A percentile compares a stretch with the other conserved stretches of the same genome.
These are phyloP conservation scores for Magnaporthiopsis rhizophila DNA, from an alignment of 2,329 filamentous ascomycete species.

Conservation along the genomic window DNA sequence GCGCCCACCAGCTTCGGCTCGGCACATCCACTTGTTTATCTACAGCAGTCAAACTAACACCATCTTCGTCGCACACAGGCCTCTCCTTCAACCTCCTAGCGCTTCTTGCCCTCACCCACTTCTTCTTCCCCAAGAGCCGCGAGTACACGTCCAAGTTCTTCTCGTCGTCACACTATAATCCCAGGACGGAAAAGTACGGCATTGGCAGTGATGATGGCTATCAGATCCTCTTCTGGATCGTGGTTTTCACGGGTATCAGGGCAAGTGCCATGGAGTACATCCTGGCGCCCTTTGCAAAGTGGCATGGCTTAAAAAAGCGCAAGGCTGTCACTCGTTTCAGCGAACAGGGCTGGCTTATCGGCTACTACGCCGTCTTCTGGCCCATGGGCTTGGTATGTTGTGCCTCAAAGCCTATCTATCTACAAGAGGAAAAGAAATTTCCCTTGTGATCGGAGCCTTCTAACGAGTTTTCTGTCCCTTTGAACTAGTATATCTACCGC, in stretches of 20 bases:
- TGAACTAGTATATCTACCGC: slow-evolving; percentile 65
- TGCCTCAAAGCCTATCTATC: not conserved
- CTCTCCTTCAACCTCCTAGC: slow-evolving; percentile 80
- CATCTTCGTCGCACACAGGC: slow-evolving; percentile 37
- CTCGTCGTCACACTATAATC: slow-evolving; percentile 74
- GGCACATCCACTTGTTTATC: not conserved
- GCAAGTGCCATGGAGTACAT: slow-evolving; percentile 82
- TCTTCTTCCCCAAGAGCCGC: slow-evolving; percentile 72
- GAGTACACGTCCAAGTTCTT: slow-evolving; percentile 82
- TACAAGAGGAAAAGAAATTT: not conserved
- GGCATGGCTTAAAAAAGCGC: slow-evolving; percentile 62
- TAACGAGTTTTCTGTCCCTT: not conserved
- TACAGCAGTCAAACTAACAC: not conserved
- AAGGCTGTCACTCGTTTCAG: slow-evolving; percentile 80
- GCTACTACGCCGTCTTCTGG: slow-evolving; percentile 82
- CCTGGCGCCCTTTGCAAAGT: slow-evolving; percentile 67
- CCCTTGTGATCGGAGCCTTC: not conserved
- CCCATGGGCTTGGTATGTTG: slow-evolving; percentile 67
- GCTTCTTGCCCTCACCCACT: slow-evolving; percentile 73
- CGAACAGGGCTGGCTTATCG: slow-evolving; percentile 85
- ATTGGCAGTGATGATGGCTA: slow-evolving; percentile 73
- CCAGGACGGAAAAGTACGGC: slow-evolving; percentile 59
- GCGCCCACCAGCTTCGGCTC: too few species aligned
- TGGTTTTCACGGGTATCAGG: slow-evolving; percentile 80
- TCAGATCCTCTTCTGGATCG: slow-evolving; percentile 68